Evolutionary conservation across 768 basidiomycete genomes (phyloP).

Genomic region (Mycena polygramma): DNA sequence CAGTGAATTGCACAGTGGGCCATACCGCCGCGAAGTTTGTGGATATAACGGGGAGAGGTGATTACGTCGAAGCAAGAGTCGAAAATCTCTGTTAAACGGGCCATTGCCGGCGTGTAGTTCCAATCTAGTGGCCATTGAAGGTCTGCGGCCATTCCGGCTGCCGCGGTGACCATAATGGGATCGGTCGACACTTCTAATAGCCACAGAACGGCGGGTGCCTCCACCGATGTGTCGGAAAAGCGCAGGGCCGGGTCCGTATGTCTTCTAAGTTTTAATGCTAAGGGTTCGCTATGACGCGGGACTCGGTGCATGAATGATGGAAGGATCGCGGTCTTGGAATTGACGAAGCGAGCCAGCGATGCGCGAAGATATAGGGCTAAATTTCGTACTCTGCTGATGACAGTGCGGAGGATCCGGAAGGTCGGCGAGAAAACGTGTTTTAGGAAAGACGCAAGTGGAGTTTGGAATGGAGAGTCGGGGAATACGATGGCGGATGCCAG

Average conservation of each 20-base stretch:
- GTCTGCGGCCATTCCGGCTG: neutral
- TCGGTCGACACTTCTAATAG: neutral
- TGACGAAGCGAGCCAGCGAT: neutral
- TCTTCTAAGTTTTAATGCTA: neutral
- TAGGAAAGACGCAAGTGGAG: neutral
- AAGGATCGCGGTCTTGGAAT: neutral
- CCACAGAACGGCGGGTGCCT: constrained; percentile 5
- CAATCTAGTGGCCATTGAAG: neutral
- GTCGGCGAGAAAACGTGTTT: neutral
- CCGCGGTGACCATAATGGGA: neutral
- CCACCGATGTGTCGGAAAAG: neutral
- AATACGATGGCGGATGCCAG: neutral
- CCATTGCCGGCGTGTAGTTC: neutral
- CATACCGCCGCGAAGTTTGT: neutral
- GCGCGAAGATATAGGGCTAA: neutral
- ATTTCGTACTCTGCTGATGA: neutral
- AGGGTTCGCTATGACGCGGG: too few relatives aligned
- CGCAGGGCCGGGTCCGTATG: neutral
- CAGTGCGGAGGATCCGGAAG: neutral
- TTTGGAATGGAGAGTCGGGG: neutral
- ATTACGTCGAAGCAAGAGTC: neutral
- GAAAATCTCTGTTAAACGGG: neutral
- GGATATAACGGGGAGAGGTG: neutral
- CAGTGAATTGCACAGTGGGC: neutral
- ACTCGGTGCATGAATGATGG: neutral